Conservation (phyloP, 352 stramenopile genomes). For the Thalassiosira oceanica region DNA sequence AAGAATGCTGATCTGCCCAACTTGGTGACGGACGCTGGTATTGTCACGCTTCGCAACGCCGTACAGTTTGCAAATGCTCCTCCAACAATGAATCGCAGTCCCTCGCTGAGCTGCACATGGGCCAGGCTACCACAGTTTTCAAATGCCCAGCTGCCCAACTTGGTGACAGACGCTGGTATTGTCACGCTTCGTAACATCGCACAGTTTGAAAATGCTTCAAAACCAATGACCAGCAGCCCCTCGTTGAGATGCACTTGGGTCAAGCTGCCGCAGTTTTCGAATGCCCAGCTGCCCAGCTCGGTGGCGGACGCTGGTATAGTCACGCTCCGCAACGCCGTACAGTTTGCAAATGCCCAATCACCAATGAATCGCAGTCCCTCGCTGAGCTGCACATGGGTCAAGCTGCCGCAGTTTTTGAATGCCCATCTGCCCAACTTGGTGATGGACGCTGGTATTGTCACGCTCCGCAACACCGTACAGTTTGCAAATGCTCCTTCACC, state of each 20-base stretch:
- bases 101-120: not conserved
- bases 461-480: not conserved
- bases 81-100: not conserved
- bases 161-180: not conserved
- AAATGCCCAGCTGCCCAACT: not conserved
- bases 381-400: not conserved
- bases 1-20: not conserved
- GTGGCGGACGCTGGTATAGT: not conserved
- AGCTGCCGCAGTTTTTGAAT: not conserved
- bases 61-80: not conserved
- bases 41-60: not conserved
- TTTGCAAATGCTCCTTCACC: not conserved
- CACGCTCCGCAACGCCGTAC: not conserved
- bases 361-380: constrained; percentile 1
- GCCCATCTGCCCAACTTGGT: not conserved
- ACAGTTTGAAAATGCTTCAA: not conserved
- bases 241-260: not conserved
- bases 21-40: not conserved
- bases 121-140: not conserved
- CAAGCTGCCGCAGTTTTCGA: not conserved
- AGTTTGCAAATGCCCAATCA: not conserved
- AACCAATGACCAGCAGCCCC: not conserved
- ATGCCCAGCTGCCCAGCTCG: not conserved
- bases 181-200: not conserved
- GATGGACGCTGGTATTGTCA: not conserved